Base-by-base conservation (phyloP, 225 moss, liverwort and hornwort genomes). In the Bryum argenteum region DNA sequence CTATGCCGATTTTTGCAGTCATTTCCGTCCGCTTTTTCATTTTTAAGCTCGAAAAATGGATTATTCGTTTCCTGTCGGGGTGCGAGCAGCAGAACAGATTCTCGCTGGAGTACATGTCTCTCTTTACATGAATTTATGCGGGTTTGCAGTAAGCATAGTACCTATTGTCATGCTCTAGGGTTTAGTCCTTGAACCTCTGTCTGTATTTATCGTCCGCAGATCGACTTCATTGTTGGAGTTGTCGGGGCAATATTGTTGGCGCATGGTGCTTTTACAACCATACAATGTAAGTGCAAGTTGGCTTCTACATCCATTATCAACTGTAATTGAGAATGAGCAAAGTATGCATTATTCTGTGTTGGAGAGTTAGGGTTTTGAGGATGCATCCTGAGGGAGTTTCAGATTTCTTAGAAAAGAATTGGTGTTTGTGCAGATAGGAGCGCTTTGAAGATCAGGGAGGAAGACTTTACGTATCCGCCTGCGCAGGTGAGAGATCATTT, bases 401-500 rank as follows among this genome's bases (percentile, higher is more conserved):
- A 42, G 37, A 23, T 24, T 78, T 50, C 24, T 75, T 16, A 8
- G 2, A 53, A 61, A n/a, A 61, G n/a, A 10, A 44, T 11, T 57
- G 61, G 9, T 66, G 23, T 48, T 56, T 40, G 61, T 58, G 53
- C 81, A 96, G 93, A 96, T 85, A 89, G 91, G 42, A 73, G 84
- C 61, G 82, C 75, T 51, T 63, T 96, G 83, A 93, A 93, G 78
- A 81, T 93, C 73, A 91, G 86, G 71, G 96, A 91, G 66, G 93
- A 93, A 61, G 91, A 93, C 76, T 96, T 96, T 69, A 76, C 81
- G 42, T 65, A 76, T 71, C 82, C 90, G 15, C 93, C 91, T 47
- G 12, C 71, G 19, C 85, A 89, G 81, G 95, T 93, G 67, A 71
- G 75, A 63, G 57, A 22, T 45, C 16, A 21, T 71, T 58, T 71